Evolutionary conservation across 495 filamentous ascomycete genomes (phyloP).

Genomic region (Durotheca rogersii): DNA sequence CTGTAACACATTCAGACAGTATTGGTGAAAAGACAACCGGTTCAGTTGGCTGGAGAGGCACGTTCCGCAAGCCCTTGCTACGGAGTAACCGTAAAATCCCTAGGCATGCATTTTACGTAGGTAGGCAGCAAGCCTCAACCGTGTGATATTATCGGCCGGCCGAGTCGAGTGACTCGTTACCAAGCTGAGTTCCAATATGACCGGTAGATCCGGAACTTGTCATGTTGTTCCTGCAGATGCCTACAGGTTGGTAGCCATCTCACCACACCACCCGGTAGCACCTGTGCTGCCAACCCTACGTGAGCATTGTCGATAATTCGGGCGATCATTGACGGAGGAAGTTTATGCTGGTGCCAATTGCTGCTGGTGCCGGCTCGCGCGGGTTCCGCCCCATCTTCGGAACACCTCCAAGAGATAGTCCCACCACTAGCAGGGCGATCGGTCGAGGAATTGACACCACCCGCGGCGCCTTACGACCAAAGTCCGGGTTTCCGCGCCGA

Average conservation of each 20-base stretch:
- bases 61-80: too few species aligned
- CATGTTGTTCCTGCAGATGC: neutral
- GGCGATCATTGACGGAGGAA: neutral
- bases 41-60: too few species aligned
- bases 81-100: too few species aligned
- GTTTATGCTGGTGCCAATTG: neutral
- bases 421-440: too few species aligned
- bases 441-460: too few species aligned
- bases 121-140: neutral
- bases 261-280: slow-evolving; percentile 4
- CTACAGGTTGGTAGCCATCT: neutral
- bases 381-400: too few species aligned
- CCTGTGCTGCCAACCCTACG: slow-evolving; percentile 8
- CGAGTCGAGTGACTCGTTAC: neutral
- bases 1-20: too few species aligned
- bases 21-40: too few species aligned
- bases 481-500: neutral
- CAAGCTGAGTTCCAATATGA: slow-evolving; percentile 5
- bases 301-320: neutral
- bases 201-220: neutral
- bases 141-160: too few species aligned
- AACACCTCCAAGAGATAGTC: too few species aligned
- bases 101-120: too few species aligned
- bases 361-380: too few species aligned
- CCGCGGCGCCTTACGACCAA: neutral